phyloP scores from a whole-genome alignment of 331 rosid genomes.

The Quercus lobata region DNA sequence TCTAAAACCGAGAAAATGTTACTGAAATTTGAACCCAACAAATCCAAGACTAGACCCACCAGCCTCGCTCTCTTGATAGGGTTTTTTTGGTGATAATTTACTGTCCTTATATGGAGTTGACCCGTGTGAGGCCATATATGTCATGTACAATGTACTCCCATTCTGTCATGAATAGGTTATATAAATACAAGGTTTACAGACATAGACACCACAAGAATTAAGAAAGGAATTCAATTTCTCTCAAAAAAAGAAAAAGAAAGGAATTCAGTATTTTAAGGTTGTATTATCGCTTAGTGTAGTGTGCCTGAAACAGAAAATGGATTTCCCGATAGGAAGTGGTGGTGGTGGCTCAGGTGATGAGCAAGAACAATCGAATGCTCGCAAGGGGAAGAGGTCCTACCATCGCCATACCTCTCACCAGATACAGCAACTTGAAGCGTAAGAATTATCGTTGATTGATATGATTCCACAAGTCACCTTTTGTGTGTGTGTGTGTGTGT shows the following conservation, averaged over 20 bases:
- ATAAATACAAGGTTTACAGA: neutral
- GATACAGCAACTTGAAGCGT: constrained; percentile 56
- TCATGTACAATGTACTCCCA: too few relatives aligned
- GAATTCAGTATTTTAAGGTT: neutral
- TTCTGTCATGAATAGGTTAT: neutral
- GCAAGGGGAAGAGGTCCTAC: constrained; percentile 14
- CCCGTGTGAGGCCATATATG: neutral
- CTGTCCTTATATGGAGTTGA: constrained; percentile 18
- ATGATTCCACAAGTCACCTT: neutral
- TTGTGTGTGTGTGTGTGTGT: too few relatives aligned
- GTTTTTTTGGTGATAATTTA: neutral
- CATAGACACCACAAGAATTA: neutral
- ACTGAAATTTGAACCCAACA: neutral
- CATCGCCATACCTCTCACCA: constrained; percentile 43
- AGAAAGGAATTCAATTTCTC: neutral
- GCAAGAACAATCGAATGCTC: neutral
- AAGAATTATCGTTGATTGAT: constrained; percentile 12
- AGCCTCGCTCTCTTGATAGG: neutral
- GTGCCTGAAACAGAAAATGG: constrained; percentile 11
- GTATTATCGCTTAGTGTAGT: neutral
- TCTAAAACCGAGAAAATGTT: neutral
- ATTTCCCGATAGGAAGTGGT: constrained; percentile 5
- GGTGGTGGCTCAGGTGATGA: constrained; percentile 23
- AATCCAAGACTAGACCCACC: neutral
- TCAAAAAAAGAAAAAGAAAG: neutral